Percentiles rank a stretch among this genome's conserved stretches.
Conservation (phyloP, 1,139 yeast genomes). For the Pichia sp. region DNA sequence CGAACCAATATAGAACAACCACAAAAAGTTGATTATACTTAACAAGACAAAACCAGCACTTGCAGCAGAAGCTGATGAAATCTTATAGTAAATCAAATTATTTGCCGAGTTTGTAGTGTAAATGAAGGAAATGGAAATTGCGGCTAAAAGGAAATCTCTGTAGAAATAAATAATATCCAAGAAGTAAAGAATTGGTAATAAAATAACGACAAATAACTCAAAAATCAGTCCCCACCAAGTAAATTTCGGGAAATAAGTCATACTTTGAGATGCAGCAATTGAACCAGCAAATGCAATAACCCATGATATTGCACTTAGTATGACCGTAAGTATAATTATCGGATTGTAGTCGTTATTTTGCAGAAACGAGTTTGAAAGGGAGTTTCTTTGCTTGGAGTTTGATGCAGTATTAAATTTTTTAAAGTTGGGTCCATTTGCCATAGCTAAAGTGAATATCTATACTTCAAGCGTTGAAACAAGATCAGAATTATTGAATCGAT, state of each 20-base stretch:
- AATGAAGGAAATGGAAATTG: slow-evolving; percentile 58
- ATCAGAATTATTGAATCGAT: too few species aligned
- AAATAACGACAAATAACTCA: slow-evolving; percentile 51
- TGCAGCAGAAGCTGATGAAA: slow-evolving; percentile 70
- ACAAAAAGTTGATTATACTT: slow-evolving; percentile 65
- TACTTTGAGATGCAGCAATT: slow-evolving; percentile 38
- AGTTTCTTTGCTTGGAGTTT: background rate
- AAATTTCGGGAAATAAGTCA: slow-evolving; percentile 55
- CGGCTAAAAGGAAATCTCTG: slow-evolving; percentile 51
- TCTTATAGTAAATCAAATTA: slow-evolving; percentile 59
- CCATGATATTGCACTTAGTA: slow-evolving; percentile 54
- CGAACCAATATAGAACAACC: slow-evolving; percentile 84
- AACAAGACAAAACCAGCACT: slow-evolving; percentile 87
- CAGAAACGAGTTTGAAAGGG: background rate
- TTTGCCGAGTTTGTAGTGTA: slow-evolving; percentile 82
- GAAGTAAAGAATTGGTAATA: slow-evolving; percentile 53
- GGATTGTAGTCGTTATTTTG: background rate
- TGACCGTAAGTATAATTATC: slow-evolving; percentile 6
- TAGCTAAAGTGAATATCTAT: background rate
- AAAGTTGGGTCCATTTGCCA: background rate
- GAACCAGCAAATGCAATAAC: slow-evolving; percentile 82
- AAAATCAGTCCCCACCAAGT: slow-evolving; percentile 98
- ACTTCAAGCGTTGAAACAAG: too few species aligned
- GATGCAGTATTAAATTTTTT: background rate
- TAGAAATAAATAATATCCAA: slow-evolving; percentile 67